Evolutionary conservation across 768 basidiomycete species (phyloP).

Genomic region (Trametes coccinea): DNA sequence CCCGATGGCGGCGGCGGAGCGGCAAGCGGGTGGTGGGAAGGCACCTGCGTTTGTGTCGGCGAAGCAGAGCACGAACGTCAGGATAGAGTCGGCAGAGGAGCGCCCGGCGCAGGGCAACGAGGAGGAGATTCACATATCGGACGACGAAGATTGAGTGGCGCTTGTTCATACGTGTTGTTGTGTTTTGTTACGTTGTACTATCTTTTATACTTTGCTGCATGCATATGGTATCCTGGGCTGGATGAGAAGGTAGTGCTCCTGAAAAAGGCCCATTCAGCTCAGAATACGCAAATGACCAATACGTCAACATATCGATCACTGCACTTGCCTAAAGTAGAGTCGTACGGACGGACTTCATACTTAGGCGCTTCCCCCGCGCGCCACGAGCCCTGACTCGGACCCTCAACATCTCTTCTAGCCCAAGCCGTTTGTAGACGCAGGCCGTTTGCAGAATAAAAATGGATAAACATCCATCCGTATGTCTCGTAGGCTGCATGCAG

Average conservation of each 20-base stretch:
- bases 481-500: neutral
- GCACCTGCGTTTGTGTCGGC: constrained; percentile 82
- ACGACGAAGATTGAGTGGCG: constrained; percentile 65
- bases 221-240: neutral
- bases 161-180: constrained; percentile 12
- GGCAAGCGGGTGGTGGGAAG: constrained; percentile 47
- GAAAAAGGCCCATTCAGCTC: too few species aligned
- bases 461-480: constrained; percentile 32
- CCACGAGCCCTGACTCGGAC: neutral
- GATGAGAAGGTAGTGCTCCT: too few species aligned
- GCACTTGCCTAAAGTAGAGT: constrained; percentile 4
- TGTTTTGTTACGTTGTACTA: constrained; percentile 19
- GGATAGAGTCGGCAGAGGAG: constrained; percentile 40
- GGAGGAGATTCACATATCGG: constrained; percentile 88
- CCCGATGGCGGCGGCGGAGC: constrained; percentile 87
- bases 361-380: neutral
- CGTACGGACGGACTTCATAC: neutral
- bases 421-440: neutral
- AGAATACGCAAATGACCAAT: too few species aligned
- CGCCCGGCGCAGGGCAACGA: constrained; percentile 47
- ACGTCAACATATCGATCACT: neutral
- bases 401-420: neutral
- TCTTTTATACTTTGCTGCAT: constrained; percentile 22
- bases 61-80: constrained; percentile 46
- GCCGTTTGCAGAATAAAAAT: constrained; percentile 21